Percentiles rank a stretch among this genome's conserved stretches.
phyloP scores from a whole-genome alignment of 169 alveolate genomes.

The Plasmodium gonderi region DNA sequence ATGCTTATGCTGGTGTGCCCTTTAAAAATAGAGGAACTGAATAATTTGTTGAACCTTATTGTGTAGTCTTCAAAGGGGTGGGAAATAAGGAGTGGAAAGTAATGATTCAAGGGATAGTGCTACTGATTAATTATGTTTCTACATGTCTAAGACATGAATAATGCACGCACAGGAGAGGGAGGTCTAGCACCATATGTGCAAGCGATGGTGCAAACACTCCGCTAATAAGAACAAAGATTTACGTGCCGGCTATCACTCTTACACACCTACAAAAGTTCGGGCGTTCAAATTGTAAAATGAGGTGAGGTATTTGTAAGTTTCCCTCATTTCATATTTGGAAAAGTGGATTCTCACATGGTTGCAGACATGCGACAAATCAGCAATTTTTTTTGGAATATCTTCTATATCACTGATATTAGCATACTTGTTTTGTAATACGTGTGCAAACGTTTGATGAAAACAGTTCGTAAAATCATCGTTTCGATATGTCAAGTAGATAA shows the following conservation, averaged over 20 bases:
- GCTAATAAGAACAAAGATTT: too few species aligned
- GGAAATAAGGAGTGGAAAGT: background rate
- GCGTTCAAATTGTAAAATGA: background rate
- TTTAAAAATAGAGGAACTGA: slow-evolving; percentile 28
- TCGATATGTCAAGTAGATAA: slow-evolving; percentile 19
- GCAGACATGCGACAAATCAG: slow-evolving; percentile 11
- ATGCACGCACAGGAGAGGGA: too few species aligned
- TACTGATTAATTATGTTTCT: too few species aligned
- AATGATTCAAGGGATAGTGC: too few species aligned
- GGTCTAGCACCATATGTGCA: too few species aligned
- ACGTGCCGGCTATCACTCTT: too few species aligned
- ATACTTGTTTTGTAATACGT: background rate
- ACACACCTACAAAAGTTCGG: background rate
- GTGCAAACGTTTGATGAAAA: slow-evolving; percentile 2
- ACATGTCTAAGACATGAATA: too few species aligned
- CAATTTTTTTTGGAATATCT: background rate
- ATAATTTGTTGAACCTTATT: slow-evolving; percentile 4
- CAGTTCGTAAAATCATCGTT: slow-evolving; percentile 12
- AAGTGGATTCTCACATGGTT: slow-evolving; percentile 23
- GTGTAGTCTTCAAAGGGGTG: slow-evolving; percentile 25
- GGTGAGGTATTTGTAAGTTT: background rate
- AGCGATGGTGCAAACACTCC: too few species aligned
- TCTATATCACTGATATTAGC: background rate
- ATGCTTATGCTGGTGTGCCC: slow-evolving; percentile 6
- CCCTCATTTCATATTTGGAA: background rate